These are phyloP conservation scores for Crassisporium funariophilum DNA, from an alignment of 768 basidiomycete species.

Conservation along the genomic window DNA sequence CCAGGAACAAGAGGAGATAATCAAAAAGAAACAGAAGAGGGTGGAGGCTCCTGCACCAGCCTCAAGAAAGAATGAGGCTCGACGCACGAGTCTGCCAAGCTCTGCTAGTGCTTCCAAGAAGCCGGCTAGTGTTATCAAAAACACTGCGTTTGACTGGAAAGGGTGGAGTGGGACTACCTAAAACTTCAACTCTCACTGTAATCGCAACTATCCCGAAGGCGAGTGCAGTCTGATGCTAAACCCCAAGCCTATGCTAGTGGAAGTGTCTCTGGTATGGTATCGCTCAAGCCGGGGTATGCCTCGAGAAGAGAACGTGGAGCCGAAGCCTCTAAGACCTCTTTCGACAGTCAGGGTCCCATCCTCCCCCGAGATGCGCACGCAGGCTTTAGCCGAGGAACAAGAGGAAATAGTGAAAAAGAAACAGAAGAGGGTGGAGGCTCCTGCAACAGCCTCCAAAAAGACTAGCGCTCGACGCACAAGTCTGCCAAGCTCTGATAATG, in stretches of 20 bases:
- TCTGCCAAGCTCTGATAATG: background rate
- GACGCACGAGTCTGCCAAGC: too few relatives aligned
- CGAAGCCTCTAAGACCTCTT: constrained; percentile 25
- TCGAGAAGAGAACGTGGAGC: constrained; percentile 21
- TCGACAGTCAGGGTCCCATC: constrained; percentile 27
- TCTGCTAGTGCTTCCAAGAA: background rate
- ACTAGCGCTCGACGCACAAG: too few relatives aligned
- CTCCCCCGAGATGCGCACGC: constrained; percentile 18
- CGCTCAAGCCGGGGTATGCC: constrained; percentile 1
- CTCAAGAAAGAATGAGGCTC: too few relatives aligned
- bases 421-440: background rate
- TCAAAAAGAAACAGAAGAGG: background rate
- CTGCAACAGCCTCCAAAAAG: too few relatives aligned
- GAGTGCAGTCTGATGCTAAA: background rate
- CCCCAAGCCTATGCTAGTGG: background rate
- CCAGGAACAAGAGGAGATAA: constrained; percentile 5
- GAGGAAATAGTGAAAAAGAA: constrained; percentile 4
- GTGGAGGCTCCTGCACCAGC: constrained; percentile 1
- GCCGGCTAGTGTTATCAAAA: constrained; percentile 3
- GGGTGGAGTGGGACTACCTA: constrained; percentile 21
- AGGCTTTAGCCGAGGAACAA: constrained; percentile 8
- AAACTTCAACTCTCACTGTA: too few relatives aligned
- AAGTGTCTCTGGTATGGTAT: background rate
- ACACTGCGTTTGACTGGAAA: constrained; percentile 28
- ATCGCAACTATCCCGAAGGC: too few relatives aligned